These are phyloP conservation scores for Kwoniella shivajii DNA, from an alignment of 1,284 basidiomycete species.

Conservation along the genomic window DNA sequence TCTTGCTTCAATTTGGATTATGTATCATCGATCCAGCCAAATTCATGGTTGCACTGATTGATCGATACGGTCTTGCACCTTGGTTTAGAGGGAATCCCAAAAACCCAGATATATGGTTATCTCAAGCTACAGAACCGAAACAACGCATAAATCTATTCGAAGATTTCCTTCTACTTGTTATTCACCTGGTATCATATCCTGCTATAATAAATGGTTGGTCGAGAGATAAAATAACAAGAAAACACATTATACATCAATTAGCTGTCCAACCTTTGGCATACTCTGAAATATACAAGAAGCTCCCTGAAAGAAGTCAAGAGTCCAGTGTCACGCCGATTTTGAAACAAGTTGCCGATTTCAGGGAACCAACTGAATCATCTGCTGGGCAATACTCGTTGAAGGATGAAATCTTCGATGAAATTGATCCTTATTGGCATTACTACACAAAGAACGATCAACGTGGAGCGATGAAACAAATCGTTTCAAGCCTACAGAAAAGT, in stretches of 20 bases:
- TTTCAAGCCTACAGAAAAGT: slow-evolving; percentile 66
- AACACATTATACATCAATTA: slow-evolving; percentile 89
- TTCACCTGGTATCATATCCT: slow-evolving; percentile 83
- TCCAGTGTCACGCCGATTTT: slow-evolving; percentile 80
- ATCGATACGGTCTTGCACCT: slow-evolving; percentile 78
- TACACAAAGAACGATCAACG: slow-evolving; percentile 94
- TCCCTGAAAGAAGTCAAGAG: slow-evolving; percentile 85
- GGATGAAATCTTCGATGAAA: slow-evolving; percentile 78
- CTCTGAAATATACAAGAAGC: slow-evolving; percentile 87
- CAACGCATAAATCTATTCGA: slow-evolving; percentile 80
- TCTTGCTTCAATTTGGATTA: slow-evolving; percentile 83
- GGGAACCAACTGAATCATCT: slow-evolving; percentile 69
- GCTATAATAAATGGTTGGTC: slow-evolving; percentile 73
- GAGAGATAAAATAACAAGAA: slow-evolving; percentile 67
- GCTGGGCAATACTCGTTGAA: slow-evolving; percentile 85
- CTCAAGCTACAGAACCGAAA: slow-evolving; percentile 35
- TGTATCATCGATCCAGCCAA: slow-evolving; percentile 76
- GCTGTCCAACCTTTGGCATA: slow-evolving; percentile 86
- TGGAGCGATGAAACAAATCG: slow-evolving; percentile 82
- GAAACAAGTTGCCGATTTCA: slow-evolving; percentile 77
- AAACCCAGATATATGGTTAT: slow-evolving; percentile 32
- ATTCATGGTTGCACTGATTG: slow-evolving; percentile 81
- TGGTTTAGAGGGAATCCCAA: slow-evolving; percentile 69
- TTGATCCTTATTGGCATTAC: slow-evolving; percentile 95
- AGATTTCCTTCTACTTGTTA: slow-evolving; percentile 85